These are phyloP conservation scores for Tetracladium marchalianum DNA, from an alignment of 495 filamentous ascomycete genomes.

Conservation along the genomic window DNA sequence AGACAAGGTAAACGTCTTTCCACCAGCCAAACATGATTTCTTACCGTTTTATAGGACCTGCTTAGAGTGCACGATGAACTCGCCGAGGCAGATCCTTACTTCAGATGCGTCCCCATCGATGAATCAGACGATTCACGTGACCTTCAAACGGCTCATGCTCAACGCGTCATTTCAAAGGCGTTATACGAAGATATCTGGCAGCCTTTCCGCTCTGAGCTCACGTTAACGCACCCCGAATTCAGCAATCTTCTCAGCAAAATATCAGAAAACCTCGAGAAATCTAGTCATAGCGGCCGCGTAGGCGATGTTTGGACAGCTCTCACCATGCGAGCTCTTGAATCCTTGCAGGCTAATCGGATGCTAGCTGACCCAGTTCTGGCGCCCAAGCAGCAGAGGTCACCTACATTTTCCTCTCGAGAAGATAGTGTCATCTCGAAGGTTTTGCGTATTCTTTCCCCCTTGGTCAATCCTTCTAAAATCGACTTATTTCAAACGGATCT, in stretches of 20 bases:
- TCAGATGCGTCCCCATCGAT: conserved; percentile 10
- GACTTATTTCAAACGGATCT: conserved; percentile 4
- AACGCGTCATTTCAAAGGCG: conserved; percentile 7
- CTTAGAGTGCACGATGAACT: conserved; percentile 8
- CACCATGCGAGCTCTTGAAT: conserved; percentile 10
- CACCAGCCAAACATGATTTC: not conserved
- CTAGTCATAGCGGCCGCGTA: not conserved
- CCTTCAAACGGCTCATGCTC: conserved; percentile 10
- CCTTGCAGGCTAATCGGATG: not conserved
- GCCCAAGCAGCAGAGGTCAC: not conserved
- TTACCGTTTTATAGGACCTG: conserved; percentile 1
- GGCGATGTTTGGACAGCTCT: conserved; percentile 8
- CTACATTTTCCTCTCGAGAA: not conserved
- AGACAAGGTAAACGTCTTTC: conserved; percentile 3
- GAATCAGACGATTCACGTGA: conserved; percentile 3
- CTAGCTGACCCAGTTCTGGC: not conserved
- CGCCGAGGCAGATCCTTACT: conserved; percentile 1
- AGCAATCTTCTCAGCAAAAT: conserved; percentile 3
- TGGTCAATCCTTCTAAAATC: conserved; percentile 3
- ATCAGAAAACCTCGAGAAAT: conserved; percentile 3
- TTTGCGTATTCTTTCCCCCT: conserved; percentile 3
- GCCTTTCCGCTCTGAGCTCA: conserved; percentile 13
- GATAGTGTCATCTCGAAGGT: conserved; percentile 6
- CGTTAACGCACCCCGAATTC: not conserved
- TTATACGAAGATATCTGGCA: conserved; percentile 11